These are phyloP conservation scores for Paecilomyces niveus DNA, from an alignment of 2,329 filamentous ascomycete species.

Conservation along the genomic window DNA sequence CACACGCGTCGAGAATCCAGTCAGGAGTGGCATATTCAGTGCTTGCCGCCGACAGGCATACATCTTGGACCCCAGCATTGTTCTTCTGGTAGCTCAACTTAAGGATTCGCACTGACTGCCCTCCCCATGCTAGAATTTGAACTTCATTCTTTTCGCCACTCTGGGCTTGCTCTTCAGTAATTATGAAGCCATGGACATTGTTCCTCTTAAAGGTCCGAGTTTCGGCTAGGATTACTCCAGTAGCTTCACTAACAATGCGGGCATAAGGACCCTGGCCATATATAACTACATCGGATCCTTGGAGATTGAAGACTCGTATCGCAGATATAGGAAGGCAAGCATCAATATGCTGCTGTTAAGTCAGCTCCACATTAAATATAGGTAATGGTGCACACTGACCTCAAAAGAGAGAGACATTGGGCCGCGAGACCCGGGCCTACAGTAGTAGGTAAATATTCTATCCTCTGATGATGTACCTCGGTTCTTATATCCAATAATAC, in stretches of 20 bases:
- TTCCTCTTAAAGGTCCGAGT: conserved; percentile 28
- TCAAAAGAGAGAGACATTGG: conserved; percentile 23
- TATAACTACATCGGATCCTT: conserved; percentile 23
- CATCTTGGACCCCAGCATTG: conserved; percentile 17
- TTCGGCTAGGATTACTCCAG: conserved; percentile 20
- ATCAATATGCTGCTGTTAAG: conserved; percentile 29
- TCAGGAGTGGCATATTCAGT: conserved; percentile 52
- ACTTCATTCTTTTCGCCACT: conserved; percentile 7
- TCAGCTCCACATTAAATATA: conserved; percentile 12
- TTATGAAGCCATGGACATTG: conserved; percentile 32
- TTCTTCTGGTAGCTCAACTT: conserved; percentile 23
- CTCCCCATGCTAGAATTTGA: conserved; percentile 61
- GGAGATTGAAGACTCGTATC: conserved; percentile 24
- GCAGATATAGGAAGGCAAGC: conserved; percentile 38
- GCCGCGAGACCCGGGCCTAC: not conserved
- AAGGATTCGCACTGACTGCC: conserved; percentile 43
- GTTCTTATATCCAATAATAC: not conserved
- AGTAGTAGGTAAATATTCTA: not conserved
- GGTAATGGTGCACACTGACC: conserved; percentile 16
- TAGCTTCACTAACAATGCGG: conserved; percentile 24
- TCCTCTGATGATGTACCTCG: not conserved
- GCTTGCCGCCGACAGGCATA: conserved; percentile 21
- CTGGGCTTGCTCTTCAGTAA: conserved; percentile 14
- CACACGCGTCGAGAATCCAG: conserved; percentile 68
- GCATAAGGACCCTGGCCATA: conserved; percentile 33